Evolutionary conservation across 768 basidiomycete species (phyloP).

Genomic region (Rhizopogon rudus): DNA sequence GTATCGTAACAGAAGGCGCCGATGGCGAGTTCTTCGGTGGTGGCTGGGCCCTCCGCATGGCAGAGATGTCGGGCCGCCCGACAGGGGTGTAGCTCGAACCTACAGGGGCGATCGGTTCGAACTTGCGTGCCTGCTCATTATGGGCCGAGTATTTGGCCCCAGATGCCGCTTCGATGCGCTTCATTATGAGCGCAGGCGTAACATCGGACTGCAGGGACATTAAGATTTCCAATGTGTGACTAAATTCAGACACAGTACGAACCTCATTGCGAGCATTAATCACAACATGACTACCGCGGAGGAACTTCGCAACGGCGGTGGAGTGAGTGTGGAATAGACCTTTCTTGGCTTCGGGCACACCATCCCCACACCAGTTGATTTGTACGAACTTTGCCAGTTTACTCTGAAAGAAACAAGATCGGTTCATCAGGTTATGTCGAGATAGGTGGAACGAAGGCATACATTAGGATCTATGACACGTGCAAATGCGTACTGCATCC

Average conservation of each 20-base stretch:
- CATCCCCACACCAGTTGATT: constrained; percentile 97
- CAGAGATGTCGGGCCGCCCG: constrained; percentile 66
- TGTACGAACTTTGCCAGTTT: constrained; percentile 89
- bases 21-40: constrained; percentile 23
- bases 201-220: constrained; percentile 62
- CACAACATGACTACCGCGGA: constrained; percentile 82
- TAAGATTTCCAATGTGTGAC: background rate
- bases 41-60: constrained; percentile 44
- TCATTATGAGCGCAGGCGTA: constrained; percentile 72
- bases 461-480: constrained; percentile 85
- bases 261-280: constrained; percentile 87
- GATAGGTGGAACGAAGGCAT: constrained; percentile 14
- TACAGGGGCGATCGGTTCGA: constrained; percentile 78
- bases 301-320: constrained; percentile 69
- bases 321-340: constrained; percentile 91
- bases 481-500: constrained; percentile 92
- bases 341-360: constrained; percentile 89
- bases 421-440: background rate
- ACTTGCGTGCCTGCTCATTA: constrained; percentile 66
- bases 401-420: constrained; percentile 41
- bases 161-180: constrained; percentile 81
- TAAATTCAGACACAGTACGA: constrained; percentile 8
- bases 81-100: constrained; percentile 74
- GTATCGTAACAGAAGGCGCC: background rate
- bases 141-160: constrained; percentile 89